phyloP scores from a whole-genome alignment of 2,329 filamentous ascomycete species.

The Fusarium verrucosum region DNA sequence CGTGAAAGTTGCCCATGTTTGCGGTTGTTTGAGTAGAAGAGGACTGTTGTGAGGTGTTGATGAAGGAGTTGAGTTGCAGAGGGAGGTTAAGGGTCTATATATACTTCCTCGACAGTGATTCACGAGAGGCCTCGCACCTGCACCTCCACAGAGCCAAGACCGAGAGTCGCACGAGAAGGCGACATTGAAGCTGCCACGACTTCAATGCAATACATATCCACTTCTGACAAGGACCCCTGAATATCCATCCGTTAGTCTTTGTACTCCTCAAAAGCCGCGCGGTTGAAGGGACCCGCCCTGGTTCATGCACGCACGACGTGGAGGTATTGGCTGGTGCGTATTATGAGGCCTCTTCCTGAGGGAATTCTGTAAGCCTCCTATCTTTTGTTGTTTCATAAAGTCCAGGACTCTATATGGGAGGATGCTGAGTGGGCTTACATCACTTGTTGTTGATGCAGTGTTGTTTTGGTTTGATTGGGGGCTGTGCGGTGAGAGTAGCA shows the following conservation, averaged over 20 bases:
- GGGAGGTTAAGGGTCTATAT: conserved; percentile 12
- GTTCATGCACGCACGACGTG: conserved; percentile 13
- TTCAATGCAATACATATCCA: conserved; percentile 22
- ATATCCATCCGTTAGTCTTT: neutral
- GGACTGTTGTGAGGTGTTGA: neutral
- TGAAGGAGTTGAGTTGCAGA: neutral
- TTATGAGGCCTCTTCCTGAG: neutral
- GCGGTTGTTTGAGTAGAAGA: neutral
- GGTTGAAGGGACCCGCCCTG: conserved; percentile 13
- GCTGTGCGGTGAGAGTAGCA: conserved; percentile 10
- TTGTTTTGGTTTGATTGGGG: neutral
- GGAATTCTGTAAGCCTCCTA: neutral
- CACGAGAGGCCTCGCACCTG: conserved; percentile 30
- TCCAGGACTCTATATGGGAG: neutral
- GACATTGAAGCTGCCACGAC: conserved; percentile 34
- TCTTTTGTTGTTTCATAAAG: neutral
- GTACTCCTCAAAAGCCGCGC: neutral
- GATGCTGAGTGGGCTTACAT: neutral
- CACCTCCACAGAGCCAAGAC: conserved; percentile 25
- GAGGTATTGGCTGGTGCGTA: neutral
- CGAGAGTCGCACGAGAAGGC: conserved; percentile 25
- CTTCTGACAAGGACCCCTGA: conserved; percentile 9
- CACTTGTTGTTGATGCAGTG: neutral
- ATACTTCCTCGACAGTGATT: neutral
- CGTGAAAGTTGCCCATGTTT: conserved; percentile 56